A percentile compares a stretch with the other conserved stretches of the same genome.
Conservation (phyloP, 2,329 filamentous ascomycete species). For the Stenocarpella maydis region DNA sequence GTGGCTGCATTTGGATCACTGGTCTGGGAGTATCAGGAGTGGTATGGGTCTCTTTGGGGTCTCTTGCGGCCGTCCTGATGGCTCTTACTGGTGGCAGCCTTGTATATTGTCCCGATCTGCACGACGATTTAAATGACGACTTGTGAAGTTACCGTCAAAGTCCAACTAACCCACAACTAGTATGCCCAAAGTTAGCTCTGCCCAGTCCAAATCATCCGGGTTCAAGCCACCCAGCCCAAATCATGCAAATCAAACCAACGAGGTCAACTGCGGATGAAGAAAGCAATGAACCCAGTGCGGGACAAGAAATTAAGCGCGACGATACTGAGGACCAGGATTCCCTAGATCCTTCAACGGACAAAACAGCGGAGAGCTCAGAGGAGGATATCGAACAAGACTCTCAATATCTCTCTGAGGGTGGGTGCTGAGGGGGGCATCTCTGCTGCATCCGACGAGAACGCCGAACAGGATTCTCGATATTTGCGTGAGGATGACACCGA, state of each 20-base stretch:
- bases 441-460: too few species aligned
- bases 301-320: too few species aligned
- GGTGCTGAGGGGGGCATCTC: background rate
- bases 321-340: background rate
- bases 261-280: background rate
- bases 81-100: background rate
- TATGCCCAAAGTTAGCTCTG: too few species aligned
- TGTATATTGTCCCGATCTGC: background rate
- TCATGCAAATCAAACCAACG: background rate
- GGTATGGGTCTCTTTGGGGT: background rate
- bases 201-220: background rate
- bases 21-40: background rate
- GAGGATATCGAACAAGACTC: too few species aligned
- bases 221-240: too few species aligned
- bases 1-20: background rate
- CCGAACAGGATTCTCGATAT: too few species aligned
- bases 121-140: too few species aligned
- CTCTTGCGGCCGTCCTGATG: background rate
- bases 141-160: too few species aligned
- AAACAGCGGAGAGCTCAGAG: too few species aligned
- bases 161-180: background rate
- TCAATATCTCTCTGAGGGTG: background rate
- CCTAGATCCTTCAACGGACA: background rate
- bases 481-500: too few species aligned
- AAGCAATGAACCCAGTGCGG: background rate